Conservation (phyloP, 192 early-diverging fungal species). For the Podochytrium sp. region DNA sequence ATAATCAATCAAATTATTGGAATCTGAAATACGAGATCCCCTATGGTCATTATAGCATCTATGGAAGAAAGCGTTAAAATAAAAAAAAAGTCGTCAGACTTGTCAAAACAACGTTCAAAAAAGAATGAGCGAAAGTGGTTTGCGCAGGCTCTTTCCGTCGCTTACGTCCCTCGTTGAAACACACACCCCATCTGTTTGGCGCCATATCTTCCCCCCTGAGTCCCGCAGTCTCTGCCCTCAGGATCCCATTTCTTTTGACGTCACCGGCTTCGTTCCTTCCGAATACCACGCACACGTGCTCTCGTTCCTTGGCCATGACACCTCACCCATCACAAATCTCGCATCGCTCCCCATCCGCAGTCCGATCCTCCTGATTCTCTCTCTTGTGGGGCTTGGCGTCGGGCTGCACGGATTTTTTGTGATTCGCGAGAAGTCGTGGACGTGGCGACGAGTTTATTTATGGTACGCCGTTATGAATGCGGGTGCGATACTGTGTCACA, state of each 20-base stretch:
- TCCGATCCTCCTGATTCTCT: not conserved
- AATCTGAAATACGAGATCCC: no score
- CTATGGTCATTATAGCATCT: no score
- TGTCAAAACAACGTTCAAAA: no score
- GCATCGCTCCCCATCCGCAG: not conserved
- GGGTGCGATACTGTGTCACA: not conserved
- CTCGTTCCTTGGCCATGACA: not conserved
- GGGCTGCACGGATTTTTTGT: not conserved
- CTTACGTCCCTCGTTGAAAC: not conserved
- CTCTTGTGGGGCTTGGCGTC: slow-evolving; percentile 1
- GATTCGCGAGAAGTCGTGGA: not conserved
- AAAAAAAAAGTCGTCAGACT: no score
- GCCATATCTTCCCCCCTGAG: no score
- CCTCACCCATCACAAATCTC: not conserved
- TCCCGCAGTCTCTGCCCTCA: not conserved
- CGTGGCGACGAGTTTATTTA: slow-evolving; percentile 5
- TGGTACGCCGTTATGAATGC: slow-evolving; percentile 8
- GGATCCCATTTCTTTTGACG: not conserved
- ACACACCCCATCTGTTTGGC: not conserved
- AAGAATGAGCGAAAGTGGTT: no score
- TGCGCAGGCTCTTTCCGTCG: not conserved
- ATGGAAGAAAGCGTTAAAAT: no score
- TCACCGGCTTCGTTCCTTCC: not conserved
- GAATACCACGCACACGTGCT: not conserved
- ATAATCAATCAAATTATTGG: no score